Evolutionary conservation across 148 eudicot species (phyloP).

Genomic region (Simmondsia chinensis): DNA sequence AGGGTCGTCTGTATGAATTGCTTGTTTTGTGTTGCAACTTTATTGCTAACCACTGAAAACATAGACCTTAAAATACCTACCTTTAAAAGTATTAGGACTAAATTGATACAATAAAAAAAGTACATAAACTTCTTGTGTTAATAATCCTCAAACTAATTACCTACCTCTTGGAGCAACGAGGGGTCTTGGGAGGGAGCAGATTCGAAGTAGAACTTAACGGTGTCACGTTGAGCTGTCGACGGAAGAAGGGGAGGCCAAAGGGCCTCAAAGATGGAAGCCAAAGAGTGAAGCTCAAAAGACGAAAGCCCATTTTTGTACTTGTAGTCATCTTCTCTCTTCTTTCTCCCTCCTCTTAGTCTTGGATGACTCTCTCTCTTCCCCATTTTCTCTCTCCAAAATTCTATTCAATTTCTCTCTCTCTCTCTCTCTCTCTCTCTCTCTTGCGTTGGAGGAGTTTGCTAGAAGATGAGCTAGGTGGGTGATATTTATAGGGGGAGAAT

Average conservation of each 20-base stretch:
- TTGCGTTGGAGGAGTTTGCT: too few relatives aligned
- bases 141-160: not conserved
- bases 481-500: too few relatives aligned
- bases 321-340: too few relatives aligned
- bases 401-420: too few relatives aligned
- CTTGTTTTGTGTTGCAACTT: too few relatives aligned
- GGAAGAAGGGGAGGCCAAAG: slow-evolving; percentile 41
- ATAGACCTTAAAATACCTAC: too few relatives aligned
- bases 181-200: slow-evolving; percentile 46
- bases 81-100: too few relatives aligned
- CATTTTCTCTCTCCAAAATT: slow-evolving; percentile 1
- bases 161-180: slow-evolving; percentile 59
- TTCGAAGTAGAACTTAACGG: slow-evolving; percentile 31
- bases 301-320: slow-evolving; percentile 38
- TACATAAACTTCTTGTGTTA: not conserved
- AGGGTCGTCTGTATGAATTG: too few relatives aligned
- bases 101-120: not conserved
- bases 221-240: slow-evolving; percentile 5
- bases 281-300: slow-evolving; percentile 30
- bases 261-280: slow-evolving; percentile 45
- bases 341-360: slow-evolving; percentile 33
- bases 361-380: slow-evolving; percentile 39
- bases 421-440: slow-evolving; percentile 6
- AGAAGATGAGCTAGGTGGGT: too few relatives aligned
- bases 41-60: too few relatives aligned